Conservation (phyloP, 1,284 basidiomycete genomes). For the Xerocomus nothofagi region DNA sequence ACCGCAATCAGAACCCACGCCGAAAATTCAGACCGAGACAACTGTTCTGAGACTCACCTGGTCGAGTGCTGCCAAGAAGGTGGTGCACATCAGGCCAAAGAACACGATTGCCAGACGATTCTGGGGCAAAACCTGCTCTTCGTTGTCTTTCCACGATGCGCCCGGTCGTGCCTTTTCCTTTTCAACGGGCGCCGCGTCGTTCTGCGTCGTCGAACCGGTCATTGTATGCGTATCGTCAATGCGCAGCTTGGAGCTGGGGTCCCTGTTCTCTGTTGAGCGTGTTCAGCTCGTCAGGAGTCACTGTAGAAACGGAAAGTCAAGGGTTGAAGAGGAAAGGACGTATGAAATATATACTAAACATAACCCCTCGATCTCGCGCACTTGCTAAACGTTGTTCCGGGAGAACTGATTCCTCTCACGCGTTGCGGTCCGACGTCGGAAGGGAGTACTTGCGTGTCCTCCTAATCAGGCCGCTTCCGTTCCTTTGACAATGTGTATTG, state of each 20-base stretch:
- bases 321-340: no score
- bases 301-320: neutral
- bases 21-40: neutral
- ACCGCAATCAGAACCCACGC: neutral
- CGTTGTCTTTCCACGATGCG: constrained; percentile 52
- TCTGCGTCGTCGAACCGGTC: neutral
- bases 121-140: constrained; percentile 56
- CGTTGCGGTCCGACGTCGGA: neutral
- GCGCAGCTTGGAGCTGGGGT: neutral
- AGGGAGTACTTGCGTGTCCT: no score
- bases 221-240: constrained; percentile 6
- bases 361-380: no score
- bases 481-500: no score
- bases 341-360: no score
- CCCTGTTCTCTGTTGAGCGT: neutral
- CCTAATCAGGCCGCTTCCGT: no score
- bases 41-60: constrained; percentile 40
- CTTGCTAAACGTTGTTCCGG: no score
- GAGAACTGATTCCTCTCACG: neutral
- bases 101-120: constrained; percentile 58
- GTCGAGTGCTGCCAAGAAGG: constrained; percentile 61
- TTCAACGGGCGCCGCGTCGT: constrained; percentile 22
- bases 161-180: constrained; percentile 40
- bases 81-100: constrained; percentile 50
- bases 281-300: neutral